Base-by-base conservation (phyloP, 2,329 filamentous ascomycete species). In the Lasiodiplodia sp. region DNA sequence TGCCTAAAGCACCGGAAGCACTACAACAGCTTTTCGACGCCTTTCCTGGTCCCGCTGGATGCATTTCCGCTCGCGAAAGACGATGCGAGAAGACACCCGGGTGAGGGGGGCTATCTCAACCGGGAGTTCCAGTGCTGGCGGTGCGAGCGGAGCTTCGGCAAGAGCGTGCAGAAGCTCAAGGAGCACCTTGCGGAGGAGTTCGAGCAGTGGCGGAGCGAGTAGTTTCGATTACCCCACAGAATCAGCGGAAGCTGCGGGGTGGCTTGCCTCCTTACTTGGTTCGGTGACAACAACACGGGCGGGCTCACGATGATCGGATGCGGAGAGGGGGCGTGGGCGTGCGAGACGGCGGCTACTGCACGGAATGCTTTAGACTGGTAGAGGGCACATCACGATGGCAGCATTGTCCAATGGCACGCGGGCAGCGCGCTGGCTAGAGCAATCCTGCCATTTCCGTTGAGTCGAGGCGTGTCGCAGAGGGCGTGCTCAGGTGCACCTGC, bases 1-100 rank as follows among this genome's bases (percentile, higher is more conserved):
- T 86, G 85, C 56, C 72, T 97, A 79, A 92, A 90, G 81, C 89
- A 95, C 76, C 86, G 89, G 71, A 95, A 94, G 78, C 96, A 98
- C 81, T 98, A 97, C 81, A 93, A 96, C 76, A 96, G 92, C 71
- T 98, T 98, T 80, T 89, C 88, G 38, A 96, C 94, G 65, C 87
- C 87, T 3, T 99, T 98, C 78, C 87, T 99, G 25, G 87, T 98
- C 14, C 84, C 86, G 18, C 75, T 98, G 31, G 89, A 89, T 25
- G 92, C 94, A 69, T 95, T 97, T 62, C 95, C 96, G 4, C 81
- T 98, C 37, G 83, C 85, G 0, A 71, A 82, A 31, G 87, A 90
- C 67, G 93, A 96, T 77, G 78, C 81, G 56, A 82, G 93, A 69
- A 84, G 90, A 71, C 77, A 88, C 68, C 86, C 88, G 0, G 83